These are phyloP conservation scores for Mycena galericulata DNA, from an alignment of 768 basidiomycete species.

Conservation along the genomic window DNA sequence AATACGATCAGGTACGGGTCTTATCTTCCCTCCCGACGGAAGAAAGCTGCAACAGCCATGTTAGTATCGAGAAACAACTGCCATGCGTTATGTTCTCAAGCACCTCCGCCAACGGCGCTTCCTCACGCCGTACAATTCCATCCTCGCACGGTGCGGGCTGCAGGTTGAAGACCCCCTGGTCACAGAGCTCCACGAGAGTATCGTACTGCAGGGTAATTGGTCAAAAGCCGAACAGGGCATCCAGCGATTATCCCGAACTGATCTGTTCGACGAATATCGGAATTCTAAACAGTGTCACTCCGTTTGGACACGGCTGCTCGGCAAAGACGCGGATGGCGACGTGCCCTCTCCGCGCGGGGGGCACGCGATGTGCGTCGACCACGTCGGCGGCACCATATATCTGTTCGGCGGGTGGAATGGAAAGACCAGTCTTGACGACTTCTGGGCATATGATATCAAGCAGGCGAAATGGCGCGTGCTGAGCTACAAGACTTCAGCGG, in stretches of 20 bases:
- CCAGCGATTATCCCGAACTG: slow-evolving; percentile 58
- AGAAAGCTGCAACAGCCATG: slow-evolving; percentile 6
- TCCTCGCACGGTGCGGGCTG: slow-evolving; percentile 66
- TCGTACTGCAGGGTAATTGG: slow-evolving; percentile 80
- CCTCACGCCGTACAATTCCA: slow-evolving; percentile 70
- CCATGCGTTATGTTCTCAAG: slow-evolving; percentile 77
- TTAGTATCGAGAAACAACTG: slow-evolving; percentile 75
- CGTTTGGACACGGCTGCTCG: slow-evolving; percentile 70
- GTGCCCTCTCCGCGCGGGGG: slow-evolving; percentile 78
- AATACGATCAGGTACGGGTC: slow-evolving; percentile 78
- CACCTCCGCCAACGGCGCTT: slow-evolving; percentile 83
- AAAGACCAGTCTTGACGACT: slow-evolving; percentile 77
- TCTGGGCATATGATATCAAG: slow-evolving; percentile 78
- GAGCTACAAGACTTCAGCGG: slow-evolving; percentile 63
- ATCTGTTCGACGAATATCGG: slow-evolving; percentile 74
- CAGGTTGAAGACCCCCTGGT: slow-evolving; percentile 79
- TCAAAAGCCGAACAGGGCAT: slow-evolving; percentile 66
- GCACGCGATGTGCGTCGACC: slow-evolving; percentile 86
- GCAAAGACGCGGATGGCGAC: slow-evolving; percentile 74
- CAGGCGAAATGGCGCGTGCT: slow-evolving; percentile 72
- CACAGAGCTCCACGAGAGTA: slow-evolving; percentile 68
- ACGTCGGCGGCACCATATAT: slow-evolving; percentile 71
- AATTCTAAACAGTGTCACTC: slow-evolving; percentile 69
- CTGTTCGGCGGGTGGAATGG: slow-evolving; percentile 88
- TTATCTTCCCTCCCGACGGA: slow-evolving; percentile 19